Base-by-base conservation (phyloP, 148 eudicot species). In the Vaccinium myrtillus region DNA sequence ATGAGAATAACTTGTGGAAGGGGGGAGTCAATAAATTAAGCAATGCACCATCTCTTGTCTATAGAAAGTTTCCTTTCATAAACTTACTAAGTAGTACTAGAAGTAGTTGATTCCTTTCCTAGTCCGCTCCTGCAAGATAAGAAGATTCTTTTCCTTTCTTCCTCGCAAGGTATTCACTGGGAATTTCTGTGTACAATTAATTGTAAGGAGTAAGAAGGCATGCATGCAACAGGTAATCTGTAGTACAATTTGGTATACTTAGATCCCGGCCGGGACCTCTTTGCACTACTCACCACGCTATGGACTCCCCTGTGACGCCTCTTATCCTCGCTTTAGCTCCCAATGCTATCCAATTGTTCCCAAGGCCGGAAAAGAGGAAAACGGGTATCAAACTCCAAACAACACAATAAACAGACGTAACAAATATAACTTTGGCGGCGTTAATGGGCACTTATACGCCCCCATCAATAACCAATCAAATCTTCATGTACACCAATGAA, bases 1-100 rank as follows among this genome's bases (percentile, higher is more conserved):
- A n/a, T n/a, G 79, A 48, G 79, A 76, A 76, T 76, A 76, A 61
- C 79, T 50, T 76, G 79, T 48, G 79, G 55, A 48, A 30, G 16
- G 79, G 25, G 78, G 73, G 5, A 75, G 79, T 46, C 50, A 69
- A 27, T 8, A 21, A 21, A 61, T 21, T 61, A 25, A 61, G 23
- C 27, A 23, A 76, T 1, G 12, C 69, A 7, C 11, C 69, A 4
- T 8, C 53, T 8, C 18, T 27, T 48, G n/a, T 9, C n/a, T 12
- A 23, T 76, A 1, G 55, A 76, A 76, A 76, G 79, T 49, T 49
- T 76, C 0, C 79, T 76, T 76, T 49, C 32, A 5, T 21, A 76
- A n/a, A 10, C 51, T 1, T 43, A 43, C 46, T 61, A 8, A n/a
- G 69, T 21, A 61, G 10, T 10, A 61, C 25, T 32, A 32, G 67